phyloP scores from a whole-genome alignment of 176 grass and related monocot genomes.

The Aegilops tauschii region DNA sequence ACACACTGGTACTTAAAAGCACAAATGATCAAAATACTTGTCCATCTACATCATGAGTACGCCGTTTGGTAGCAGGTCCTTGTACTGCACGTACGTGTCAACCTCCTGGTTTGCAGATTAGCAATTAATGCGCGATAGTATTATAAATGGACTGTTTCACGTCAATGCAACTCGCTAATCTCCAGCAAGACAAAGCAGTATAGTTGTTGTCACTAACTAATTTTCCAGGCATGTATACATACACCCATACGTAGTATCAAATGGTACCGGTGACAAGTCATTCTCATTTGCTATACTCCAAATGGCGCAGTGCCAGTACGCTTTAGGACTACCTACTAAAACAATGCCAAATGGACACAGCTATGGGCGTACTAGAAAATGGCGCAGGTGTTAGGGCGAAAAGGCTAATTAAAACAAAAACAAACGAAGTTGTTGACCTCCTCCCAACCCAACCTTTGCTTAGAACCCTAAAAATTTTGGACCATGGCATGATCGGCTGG shows the following conservation, averaged over 20 bases:
- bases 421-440: conserved; percentile 36
- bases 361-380: background rate
- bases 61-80: conserved; percentile 39
- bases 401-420: background rate
- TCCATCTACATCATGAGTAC: background rate
- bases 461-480: conserved; percentile 17
- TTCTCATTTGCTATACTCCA: background rate
- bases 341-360: background rate
- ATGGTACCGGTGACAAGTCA: background rate
- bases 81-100: conserved; percentile 34
- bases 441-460: conserved; percentile 6
- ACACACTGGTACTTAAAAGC: background rate
- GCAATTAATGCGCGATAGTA: conserved; percentile 3
- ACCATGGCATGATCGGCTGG: conserved; percentile 31
- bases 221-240: background rate
- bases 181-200: conserved; percentile 18
- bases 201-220: background rate
- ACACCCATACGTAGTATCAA: background rate
- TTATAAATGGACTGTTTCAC: conserved; percentile 22
- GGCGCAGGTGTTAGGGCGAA: background rate
- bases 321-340: background rate
- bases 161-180: conserved; percentile 33
- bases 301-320: background rate
- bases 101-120: conserved; percentile 15
- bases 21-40: background rate